Evolutionary conservation across 805 yeast species (phyloP), one percentile per base, ranked within the genome.

Genomic region (Saturnispora kantuleensis): DNA sequence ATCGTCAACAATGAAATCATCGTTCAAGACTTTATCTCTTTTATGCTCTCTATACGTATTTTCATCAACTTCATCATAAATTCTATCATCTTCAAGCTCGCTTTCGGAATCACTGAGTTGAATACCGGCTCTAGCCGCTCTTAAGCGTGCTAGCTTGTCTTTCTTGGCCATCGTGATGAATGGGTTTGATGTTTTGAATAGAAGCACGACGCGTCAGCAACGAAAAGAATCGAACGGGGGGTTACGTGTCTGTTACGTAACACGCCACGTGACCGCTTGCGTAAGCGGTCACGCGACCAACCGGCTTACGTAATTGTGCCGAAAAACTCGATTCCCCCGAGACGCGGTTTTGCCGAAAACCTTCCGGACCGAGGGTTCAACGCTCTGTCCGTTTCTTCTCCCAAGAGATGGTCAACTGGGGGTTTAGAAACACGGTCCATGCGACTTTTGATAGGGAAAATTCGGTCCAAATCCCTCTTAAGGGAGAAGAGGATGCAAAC

Each of bases 1-100:
- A 60, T 90, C 97, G 59, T 88, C 96, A 2, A 87, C 95, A 32
- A 90, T 93, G 59, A 90, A 90, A 60, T 90, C 96, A 56, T 90
- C 96, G 49, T 84, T 81, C 62, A 87, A 70, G 39, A 93, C 69
- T 47, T 88, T 85, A 47, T 83, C 77, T 54, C 94, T 76, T 59
- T 84, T 85, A 58, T 78, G 84, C 53, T 74, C 74, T 52, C 90
- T 70, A 63, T 77, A 90, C 32, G 81, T 78, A 29, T 73, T 79
- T 55, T 88, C 96, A 57, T 84, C 95, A 5, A 88, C 81, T 56
- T 86, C 89, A 55, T 90, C 97, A 59, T 89, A 93, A 48, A 90
- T 77, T 39, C 73, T 77, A 13, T 68, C 73, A 15, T 67, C 71
- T 12, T 69, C 74, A n/a, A 68, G 73, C 36, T 71, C 71, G 11